A percentile compares a stretch with the other conserved stretches of the same genome.
Conservation (phyloP, 1,284 basidiomycete genomes). For the Puccinia horiana region DNA sequence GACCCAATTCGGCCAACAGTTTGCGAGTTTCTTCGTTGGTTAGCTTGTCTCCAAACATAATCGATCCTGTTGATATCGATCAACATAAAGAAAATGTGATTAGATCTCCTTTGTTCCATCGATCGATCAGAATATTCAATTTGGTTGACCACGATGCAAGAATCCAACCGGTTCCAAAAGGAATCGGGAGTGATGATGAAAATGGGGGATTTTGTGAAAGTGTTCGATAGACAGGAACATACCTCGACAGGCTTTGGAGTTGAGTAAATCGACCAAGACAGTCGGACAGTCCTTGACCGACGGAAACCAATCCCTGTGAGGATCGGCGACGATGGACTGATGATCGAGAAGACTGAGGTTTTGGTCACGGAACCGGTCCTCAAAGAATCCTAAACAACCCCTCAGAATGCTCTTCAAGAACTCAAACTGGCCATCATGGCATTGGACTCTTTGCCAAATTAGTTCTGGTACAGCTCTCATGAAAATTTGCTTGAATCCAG, state of each 20-base stretch:
- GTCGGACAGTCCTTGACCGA: slow-evolving; percentile 75
- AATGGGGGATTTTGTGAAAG: neutral
- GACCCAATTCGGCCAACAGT: slow-evolving; percentile 69
- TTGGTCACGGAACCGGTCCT: slow-evolving; percentile 13
- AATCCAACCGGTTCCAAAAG: neutral
- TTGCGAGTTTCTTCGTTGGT: slow-evolving; percentile 69
- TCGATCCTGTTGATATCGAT: slow-evolving; percentile 67
- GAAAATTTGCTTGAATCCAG: slow-evolving; percentile 10
- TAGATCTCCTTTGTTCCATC: neutral
- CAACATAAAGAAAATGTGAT: neutral
- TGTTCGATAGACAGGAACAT: slow-evolving; percentile 54
- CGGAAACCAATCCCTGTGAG: slow-evolving; percentile 65
- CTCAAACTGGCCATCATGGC: neutral
- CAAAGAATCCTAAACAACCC: slow-evolving; percentile 34
- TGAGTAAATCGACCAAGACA: slow-evolving; percentile 75
- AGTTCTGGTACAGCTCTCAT: slow-evolving; percentile 30
- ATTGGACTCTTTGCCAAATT: neutral
- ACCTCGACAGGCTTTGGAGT: slow-evolving; percentile 91
- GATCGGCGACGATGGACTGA: neutral
- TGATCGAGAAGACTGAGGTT: neutral
- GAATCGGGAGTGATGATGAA: neutral
- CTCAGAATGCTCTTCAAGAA: slow-evolving; percentile 6
- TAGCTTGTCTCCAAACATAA: slow-evolving; percentile 92
- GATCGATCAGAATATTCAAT: neutral
- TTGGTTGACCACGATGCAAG: neutral